Percentiles rank a stretch among this genome's conserved stretches.
Evolutionary conservation across 495 filamentous ascomycete genomes (phyloP).

Genomic region (Neurospora sublineolata): DNA sequence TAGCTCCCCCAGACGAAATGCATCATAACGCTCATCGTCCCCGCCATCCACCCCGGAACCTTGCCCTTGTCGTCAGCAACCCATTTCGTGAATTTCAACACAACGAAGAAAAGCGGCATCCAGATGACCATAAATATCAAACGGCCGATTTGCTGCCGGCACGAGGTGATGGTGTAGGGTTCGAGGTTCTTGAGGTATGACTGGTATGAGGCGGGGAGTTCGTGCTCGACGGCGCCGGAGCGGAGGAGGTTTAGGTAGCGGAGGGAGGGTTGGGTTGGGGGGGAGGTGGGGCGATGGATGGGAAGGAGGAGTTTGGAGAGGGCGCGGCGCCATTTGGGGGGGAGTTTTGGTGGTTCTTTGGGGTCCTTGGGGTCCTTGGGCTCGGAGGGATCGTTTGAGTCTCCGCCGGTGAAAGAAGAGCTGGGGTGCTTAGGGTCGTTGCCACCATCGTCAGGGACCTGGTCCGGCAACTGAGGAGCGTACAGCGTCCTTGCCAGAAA

Average conservation of each 20-base stretch:
- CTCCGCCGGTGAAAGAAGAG: neutral
- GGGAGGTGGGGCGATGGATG: constrained; percentile 45
- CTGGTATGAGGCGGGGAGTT: constrained; percentile 62
- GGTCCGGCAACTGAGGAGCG: constrained; percentile 31
- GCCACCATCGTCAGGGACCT: constrained; percentile 1
- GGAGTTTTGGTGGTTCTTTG: constrained; percentile 1
- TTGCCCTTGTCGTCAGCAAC: constrained; percentile 49
- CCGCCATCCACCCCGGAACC: constrained; percentile 54
- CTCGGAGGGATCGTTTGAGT: too few relatives aligned
- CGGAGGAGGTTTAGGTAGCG: constrained; percentile 71
- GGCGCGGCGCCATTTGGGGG: constrained; percentile 9
- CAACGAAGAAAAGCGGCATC: constrained; percentile 43
- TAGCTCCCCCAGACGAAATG: constrained; percentile 59
- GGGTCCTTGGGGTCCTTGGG: constrained; percentile 10
- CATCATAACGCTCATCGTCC: constrained; percentile 35
- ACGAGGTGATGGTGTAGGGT: constrained; percentile 57
- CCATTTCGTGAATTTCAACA: constrained; percentile 30
- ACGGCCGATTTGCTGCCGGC: constrained; percentile 53
- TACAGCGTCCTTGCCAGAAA: constrained; percentile 37
- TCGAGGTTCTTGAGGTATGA: constrained; percentile 53
- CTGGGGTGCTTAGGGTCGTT: neutral
- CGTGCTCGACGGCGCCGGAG: constrained; percentile 65
- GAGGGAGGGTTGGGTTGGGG: constrained; percentile 68
- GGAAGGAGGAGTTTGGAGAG: constrained; percentile 22
- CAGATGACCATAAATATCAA: constrained; percentile 48